phyloP scores from a whole-genome alignment of 2,329 filamentous ascomycete genomes.

The Arthrobotrys megalospora region DNA sequence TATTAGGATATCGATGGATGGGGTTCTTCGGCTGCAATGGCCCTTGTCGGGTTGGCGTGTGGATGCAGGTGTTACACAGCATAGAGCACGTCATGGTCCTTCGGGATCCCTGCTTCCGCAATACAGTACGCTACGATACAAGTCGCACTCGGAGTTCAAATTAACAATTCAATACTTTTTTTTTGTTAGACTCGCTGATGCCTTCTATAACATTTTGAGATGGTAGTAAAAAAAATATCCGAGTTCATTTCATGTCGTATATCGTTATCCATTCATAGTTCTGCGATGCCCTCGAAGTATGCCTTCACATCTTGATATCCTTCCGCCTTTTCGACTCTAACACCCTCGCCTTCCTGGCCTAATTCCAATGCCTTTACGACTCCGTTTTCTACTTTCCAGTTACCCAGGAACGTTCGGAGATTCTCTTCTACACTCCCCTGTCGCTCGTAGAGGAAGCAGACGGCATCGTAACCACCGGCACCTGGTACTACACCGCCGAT shows the following conservation, averaged over 20 bases:
- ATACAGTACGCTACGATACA: background rate
- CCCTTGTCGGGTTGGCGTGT: background rate
- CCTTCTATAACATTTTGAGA: background rate
- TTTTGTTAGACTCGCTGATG: background rate
- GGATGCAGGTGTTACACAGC: background rate
- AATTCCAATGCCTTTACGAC: constrained; percentile 79
- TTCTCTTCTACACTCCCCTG: constrained; percentile 75
- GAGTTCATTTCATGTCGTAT: background rate
- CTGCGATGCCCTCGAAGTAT: constrained; percentile 29
- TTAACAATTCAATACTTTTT: background rate
- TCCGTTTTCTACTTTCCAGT: constrained; percentile 71
- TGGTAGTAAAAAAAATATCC: background rate
- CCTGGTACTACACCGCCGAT: constrained; percentile 93
- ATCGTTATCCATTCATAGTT: constrained; percentile 10
- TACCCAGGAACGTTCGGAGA: constrained; percentile 75
- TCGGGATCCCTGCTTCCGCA: constrained; percentile 1
- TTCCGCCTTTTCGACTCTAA: constrained; percentile 64
- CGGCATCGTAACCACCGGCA: constrained; percentile 92
- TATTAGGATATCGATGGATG: too few relatives aligned
- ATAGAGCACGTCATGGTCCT: constrained; percentile 7
- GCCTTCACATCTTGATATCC: constrained; percentile 60
- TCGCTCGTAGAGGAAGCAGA: constrained; percentile 84
- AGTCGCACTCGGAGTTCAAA: background rate
- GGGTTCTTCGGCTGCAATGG: background rate
- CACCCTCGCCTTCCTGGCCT: constrained; percentile 80